A percentile compares a stretch with the other conserved stretches of the same genome.
Evolutionary conservation across 2,329 filamentous ascomycete species (phyloP).

Genomic region (Acarospora socialis): DNA sequence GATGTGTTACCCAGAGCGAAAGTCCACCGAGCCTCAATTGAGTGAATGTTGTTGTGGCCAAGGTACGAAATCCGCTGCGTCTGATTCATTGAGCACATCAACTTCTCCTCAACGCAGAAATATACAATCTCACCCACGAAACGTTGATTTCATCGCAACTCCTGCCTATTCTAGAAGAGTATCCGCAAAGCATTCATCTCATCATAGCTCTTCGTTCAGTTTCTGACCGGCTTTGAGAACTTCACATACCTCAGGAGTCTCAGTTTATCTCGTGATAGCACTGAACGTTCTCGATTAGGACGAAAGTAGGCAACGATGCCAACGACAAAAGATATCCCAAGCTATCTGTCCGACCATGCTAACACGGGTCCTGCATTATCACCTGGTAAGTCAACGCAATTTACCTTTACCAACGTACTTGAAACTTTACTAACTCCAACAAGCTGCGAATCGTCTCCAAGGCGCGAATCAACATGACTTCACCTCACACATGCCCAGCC

Average conservation of each 20-base stretch:
- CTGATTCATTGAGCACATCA: too few relatives aligned
- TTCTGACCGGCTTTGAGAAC: not conserved
- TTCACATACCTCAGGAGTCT: not conserved
- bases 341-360: too few relatives aligned
- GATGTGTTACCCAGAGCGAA: too few relatives aligned
- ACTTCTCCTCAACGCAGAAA: too few relatives aligned
- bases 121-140: too few relatives aligned
- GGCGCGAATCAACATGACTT: constrained; percentile 1
- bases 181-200: not conserved
- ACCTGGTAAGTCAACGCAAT: too few relatives aligned
- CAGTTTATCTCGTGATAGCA: not conserved
- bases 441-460: not conserved
- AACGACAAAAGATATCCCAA: not conserved
- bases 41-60: too few relatives aligned
- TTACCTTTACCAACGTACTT: too few relatives aligned
- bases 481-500: constrained; percentile 9
- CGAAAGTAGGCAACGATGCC: not conserved
- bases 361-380: too few relatives aligned
- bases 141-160: not conserved
- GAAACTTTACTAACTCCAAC: not conserved
- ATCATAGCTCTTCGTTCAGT: not conserved
- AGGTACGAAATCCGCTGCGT: too few relatives aligned
- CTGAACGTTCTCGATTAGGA: not conserved
- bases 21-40: too few relatives aligned
- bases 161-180: not conserved